These are phyloP conservation scores for Rhodotorula sp. DNA, from an alignment of 1,284 basidiomycete species.

Conservation along the genomic window DNA sequence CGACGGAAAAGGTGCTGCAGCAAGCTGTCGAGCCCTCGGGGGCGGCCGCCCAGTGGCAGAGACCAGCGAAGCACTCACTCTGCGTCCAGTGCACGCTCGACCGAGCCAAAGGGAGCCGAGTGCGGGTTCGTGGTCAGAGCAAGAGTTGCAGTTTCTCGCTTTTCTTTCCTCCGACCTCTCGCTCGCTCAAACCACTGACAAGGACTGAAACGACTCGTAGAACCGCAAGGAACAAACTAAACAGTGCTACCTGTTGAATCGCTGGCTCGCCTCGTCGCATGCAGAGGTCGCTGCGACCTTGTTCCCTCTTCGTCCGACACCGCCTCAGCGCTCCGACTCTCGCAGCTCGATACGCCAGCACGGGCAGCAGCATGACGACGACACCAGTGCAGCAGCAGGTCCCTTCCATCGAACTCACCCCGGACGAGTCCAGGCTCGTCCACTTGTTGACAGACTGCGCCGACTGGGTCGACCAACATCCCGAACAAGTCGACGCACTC, in stretches of 20 bases:
- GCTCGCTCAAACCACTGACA: not conserved
- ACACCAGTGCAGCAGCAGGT: not conserved
- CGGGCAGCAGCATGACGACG: conserved; percentile 1
- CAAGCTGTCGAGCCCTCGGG: too few relatives aligned
- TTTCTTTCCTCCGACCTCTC: not conserved
- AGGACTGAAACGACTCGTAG: too few relatives aligned
- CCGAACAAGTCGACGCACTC: conserved; percentile 27
- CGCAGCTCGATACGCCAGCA: not conserved
- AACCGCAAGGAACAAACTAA: too few relatives aligned
- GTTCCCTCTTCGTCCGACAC: not conserved
- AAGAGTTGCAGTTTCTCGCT: too few relatives aligned
- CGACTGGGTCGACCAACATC: conserved; percentile 34
- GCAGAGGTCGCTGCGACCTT: not conserved
- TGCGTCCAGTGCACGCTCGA: too few relatives aligned
- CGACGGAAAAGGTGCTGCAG: too few relatives aligned
- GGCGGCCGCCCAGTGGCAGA: too few relatives aligned
- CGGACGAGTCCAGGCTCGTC: conserved; percentile 16
- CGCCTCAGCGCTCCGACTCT: not conserved
- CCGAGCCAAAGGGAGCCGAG: too few relatives aligned
- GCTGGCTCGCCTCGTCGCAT: not conserved
- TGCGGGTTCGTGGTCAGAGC: too few relatives aligned
- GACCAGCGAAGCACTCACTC: too few relatives aligned
- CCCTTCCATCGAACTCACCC: conserved; percentile 25
- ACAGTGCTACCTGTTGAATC: not conserved
- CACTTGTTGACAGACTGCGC: conserved; percentile 33